These are phyloP conservation scores for Cercospora zeina DNA, from an alignment of 2,329 filamentous ascomycete species.

Conservation along the genomic window DNA sequence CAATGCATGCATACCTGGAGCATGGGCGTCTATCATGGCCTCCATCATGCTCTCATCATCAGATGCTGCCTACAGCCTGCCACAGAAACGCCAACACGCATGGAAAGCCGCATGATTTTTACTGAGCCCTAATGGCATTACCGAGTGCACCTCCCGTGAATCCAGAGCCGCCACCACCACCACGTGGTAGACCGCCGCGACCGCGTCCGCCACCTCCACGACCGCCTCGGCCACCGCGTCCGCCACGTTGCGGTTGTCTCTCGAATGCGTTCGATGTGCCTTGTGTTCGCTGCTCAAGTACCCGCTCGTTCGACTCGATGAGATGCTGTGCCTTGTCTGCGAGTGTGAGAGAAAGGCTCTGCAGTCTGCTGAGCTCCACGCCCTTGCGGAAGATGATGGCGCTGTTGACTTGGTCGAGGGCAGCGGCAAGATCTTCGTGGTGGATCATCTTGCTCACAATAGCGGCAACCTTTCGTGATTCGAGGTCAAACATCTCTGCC, in stretches of 20 bases:
- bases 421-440: slow-evolving; percentile 94
- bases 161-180: slow-evolving; percentile 76
- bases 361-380: slow-evolving; percentile 92
- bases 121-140: slow-evolving; percentile 53
- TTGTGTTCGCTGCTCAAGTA: slow-evolving; percentile 93
- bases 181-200: slow-evolving; percentile 58
- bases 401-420: slow-evolving; percentile 94
- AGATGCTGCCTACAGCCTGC: slow-evolving; percentile 6
- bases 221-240: slow-evolving; percentile 63
- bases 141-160: slow-evolving; percentile 81
- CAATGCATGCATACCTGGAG: slow-evolving; percentile 11
- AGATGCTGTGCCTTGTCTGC: slow-evolving; percentile 95
- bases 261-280: slow-evolving; percentile 95
- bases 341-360: slow-evolving; percentile 89
- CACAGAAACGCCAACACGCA: slow-evolving; percentile 23
- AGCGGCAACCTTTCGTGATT: slow-evolving; percentile 85
- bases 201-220: slow-evolving; percentile 62
- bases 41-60: slow-evolving; percentile 11
- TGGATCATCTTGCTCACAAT: slow-evolving; percentile 99
- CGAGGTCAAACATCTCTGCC: slow-evolving; percentile 91
- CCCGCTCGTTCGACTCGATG: slow-evolving; percentile 96
- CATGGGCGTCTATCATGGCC: slow-evolving; percentile 9
- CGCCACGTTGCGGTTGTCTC: slow-evolving; percentile 75
- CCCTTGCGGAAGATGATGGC: slow-evolving; percentile 99
- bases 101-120: slow-evolving; percentile 27